A percentile compares a stretch with the other conserved stretches of the same genome.
phyloP scores from a whole-genome alignment of 352 stramenopile species.

The Globisporangium mamillatum region DNA sequence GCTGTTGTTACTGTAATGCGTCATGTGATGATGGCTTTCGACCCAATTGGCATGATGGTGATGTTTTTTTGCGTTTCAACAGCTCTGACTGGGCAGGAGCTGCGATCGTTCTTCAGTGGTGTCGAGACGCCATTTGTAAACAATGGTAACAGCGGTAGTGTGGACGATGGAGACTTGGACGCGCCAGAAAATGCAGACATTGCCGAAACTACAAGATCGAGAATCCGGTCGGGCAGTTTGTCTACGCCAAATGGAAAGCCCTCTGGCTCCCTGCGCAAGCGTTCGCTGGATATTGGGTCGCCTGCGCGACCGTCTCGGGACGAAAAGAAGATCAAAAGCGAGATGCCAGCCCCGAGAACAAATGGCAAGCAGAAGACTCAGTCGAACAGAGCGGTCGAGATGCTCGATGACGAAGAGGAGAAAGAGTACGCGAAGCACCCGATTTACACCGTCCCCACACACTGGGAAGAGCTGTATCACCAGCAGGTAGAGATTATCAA shows the following conservation, averaged over 20 bases:
- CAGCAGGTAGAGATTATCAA: slow-evolving; percentile 65
- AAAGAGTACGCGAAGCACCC: slow-evolving; percentile 40
- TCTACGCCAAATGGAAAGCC: slow-evolving; percentile 31
- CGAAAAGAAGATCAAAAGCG: slow-evolving; percentile 18
- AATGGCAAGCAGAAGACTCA: slow-evolving; percentile 15
- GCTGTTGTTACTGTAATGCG: background rate
- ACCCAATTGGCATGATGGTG: background rate
- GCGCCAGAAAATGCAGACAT: background rate
- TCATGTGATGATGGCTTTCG: slow-evolving; percentile 1
- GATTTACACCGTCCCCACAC: slow-evolving; percentile 62
- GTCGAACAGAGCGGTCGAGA: slow-evolving; percentile 5
- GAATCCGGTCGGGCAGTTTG: slow-evolving; percentile 22
- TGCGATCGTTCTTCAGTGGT: slow-evolving; percentile 5
- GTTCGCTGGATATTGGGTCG: slow-evolving; percentile 25
- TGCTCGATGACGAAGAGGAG: slow-evolving; percentile 23
- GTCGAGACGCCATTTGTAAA: background rate
- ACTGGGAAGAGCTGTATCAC: slow-evolving; percentile 70
- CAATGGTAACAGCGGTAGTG: background rate
- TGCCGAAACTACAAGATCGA: background rate
- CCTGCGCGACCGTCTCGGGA: background rate
- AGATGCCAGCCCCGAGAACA: background rate
- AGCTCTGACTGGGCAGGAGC: slow-evolving; percentile 14
- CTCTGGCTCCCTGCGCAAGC: slow-evolving; percentile 24
- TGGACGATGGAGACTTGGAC: background rate
- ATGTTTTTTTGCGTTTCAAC: background rate